These are phyloP conservation scores for Colletotrichum sp. DNA, from an alignment of 2,329 filamentous ascomycete species.

Conservation along the genomic window DNA sequence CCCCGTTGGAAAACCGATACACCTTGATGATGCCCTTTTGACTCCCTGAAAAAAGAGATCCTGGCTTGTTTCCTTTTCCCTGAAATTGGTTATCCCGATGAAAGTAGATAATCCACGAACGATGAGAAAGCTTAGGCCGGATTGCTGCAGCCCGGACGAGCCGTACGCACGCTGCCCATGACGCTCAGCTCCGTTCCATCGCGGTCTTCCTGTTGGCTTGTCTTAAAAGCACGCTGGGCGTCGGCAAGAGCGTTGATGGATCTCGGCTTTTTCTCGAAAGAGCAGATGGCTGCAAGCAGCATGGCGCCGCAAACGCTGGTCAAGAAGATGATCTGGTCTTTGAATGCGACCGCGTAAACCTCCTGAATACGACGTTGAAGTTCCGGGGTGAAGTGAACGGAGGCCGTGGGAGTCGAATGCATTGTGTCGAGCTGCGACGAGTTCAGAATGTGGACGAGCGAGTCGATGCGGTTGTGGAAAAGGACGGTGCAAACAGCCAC, in stretches of 20 bases:
- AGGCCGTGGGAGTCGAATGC: constrained; percentile 48
- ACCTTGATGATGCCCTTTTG: background rate
- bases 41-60: constrained; percentile 1
- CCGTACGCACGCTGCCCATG: constrained; percentile 8
- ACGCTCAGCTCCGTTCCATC: constrained; percentile 16
- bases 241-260: constrained; percentile 28
- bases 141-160: background rate
- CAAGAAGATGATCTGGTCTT: constrained; percentile 51
- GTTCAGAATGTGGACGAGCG: constrained; percentile 41
- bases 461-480: constrained; percentile 52
- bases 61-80: background rate
- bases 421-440: constrained; percentile 43
- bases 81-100: background rate
- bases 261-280: constrained; percentile 46
- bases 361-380: constrained; percentile 39
- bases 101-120: background rate
- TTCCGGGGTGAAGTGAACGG: constrained; percentile 36
- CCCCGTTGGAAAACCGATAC: background rate
- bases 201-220: background rate
- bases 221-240: constrained; percentile 11
- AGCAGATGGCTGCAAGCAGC: constrained; percentile 47
- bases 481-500: constrained; percentile 64
- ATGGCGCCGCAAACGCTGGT: constrained; percentile 47
- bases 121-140: background rate
- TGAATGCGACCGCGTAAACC: constrained; percentile 52